Evolutionary conservation across 2,329 filamentous ascomycete species (phyloP).

Genomic region (Xylaria sp.): DNA sequence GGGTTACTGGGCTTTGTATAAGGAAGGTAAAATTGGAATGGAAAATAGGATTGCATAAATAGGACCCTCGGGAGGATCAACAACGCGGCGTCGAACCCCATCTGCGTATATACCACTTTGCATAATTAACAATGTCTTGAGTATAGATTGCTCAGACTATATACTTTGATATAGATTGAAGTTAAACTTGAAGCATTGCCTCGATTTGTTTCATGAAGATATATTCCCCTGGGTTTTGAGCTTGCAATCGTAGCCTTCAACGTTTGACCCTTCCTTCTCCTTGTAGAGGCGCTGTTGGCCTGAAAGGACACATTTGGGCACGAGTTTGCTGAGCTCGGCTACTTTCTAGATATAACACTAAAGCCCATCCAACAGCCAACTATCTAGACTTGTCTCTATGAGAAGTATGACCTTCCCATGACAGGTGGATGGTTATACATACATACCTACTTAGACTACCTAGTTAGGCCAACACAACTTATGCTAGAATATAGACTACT

Average conservation of each 20-base stretch:
- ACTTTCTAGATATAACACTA: too few relatives aligned
- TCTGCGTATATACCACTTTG: slow-evolving; percentile 20
- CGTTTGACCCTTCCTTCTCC: not conserved
- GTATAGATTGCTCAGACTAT: not conserved
- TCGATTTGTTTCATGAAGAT: not conserved
- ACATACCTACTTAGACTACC: too few relatives aligned
- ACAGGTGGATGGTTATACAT: too few relatives aligned
- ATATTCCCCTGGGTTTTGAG: not conserved
- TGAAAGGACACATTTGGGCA: not conserved
- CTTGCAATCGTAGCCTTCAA: not conserved
- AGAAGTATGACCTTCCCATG: too few relatives aligned
- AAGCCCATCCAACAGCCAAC: too few relatives aligned
- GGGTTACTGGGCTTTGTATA: slow-evolving; percentile 5
- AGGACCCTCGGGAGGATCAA: not conserved
- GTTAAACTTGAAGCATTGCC: not conserved
- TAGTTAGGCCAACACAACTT: not conserved
- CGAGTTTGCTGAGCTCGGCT: too few relatives aligned
- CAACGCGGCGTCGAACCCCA: slow-evolving; percentile 2
- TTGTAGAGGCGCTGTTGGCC: too few relatives aligned
- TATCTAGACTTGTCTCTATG: too few relatives aligned
- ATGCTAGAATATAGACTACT: too few relatives aligned
- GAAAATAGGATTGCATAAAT: slow-evolving; percentile 8
- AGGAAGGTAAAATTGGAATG: slow-evolving; percentile 2
- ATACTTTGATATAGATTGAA: not conserved
- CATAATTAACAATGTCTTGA: slow-evolving; percentile 13